Conservation (phyloP, 2,329 filamentous ascomycete genomes). For the Cadophora gregata region DNA sequence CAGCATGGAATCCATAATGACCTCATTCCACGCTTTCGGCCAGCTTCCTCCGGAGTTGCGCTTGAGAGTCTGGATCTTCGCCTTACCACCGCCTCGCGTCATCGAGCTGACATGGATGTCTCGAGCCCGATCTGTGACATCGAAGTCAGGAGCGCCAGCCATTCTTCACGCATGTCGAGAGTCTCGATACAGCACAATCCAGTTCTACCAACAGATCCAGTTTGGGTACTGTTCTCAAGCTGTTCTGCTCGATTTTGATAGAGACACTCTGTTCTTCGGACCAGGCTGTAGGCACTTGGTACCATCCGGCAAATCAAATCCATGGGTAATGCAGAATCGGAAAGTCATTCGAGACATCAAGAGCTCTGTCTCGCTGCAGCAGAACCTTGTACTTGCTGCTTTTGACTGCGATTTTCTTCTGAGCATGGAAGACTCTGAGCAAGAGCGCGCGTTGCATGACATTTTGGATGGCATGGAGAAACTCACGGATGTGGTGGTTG, state of each 20-base stretch:
- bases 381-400: conserved; percentile 14
- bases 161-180: conserved; percentile 38
- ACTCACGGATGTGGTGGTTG: conserved; percentile 2
- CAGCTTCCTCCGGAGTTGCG: conserved; percentile 20
- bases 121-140: conserved; percentile 20
- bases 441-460: background rate
- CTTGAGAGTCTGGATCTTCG: conserved; percentile 7
- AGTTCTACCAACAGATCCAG: background rate
- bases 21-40: conserved; percentile 7
- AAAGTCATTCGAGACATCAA: conserved; percentile 21
- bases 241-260: conserved; percentile 9
- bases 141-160: conserved; percentile 32
- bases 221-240: conserved; percentile 12
- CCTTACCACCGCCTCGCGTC: conserved; percentile 17
- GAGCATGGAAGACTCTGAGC: background rate
- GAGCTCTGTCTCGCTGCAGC: background rate
- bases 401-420: conserved; percentile 17
- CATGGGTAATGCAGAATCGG: conserved; percentile 19
- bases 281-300: conserved; percentile 20
- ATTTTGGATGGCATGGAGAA: conserved; percentile 8
- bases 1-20: background rate
- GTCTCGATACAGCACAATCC: conserved; percentile 28
- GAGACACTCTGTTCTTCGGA: conserved; percentile 21
- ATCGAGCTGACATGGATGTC: conserved; percentile 19
- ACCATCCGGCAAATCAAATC: conserved; percentile 18